phyloP scores from a whole-genome alignment of 2,329 filamentous ascomycete genomes.

The Thelonectria discophora region DNA sequence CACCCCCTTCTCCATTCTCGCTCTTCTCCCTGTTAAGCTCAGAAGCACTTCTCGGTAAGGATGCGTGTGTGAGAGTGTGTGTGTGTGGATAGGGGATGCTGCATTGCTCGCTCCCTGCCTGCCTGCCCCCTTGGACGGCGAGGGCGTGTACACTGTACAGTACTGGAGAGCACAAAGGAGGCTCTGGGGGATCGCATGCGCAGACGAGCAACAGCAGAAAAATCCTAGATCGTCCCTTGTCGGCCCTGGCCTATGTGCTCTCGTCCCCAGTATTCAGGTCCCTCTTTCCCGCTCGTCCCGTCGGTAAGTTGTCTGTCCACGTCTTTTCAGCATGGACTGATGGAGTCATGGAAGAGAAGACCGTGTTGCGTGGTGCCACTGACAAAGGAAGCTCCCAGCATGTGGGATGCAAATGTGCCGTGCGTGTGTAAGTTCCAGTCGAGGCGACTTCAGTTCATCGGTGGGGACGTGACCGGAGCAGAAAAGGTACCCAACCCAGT shows the following conservation, averaged over 20 bases:
- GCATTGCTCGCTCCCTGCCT: neutral
- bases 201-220: constrained; percentile 4
- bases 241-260: constrained; percentile 3
- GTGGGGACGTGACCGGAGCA: constrained; percentile 1
- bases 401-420: constrained; percentile 21
- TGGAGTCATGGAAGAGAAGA: constrained; percentile 23
- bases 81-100: constrained; percentile 1
- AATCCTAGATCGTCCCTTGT: constrained; percentile 20
- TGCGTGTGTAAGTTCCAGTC: constrained; percentile 9
- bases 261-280: constrained; percentile 5
- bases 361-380: constrained; percentile 35
- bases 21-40: constrained; percentile 20
- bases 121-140: neutral
- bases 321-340: constrained; percentile 20
- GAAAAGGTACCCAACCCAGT: neutral
- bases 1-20: constrained; percentile 14
- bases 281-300: constrained; percentile 29
- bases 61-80: neutral
- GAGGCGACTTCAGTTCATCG: constrained; percentile 7
- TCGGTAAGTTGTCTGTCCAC: constrained; percentile 14
- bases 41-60: constrained; percentile 9
- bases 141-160: constrained; percentile 16
- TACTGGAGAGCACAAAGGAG: neutral
- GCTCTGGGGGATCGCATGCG: neutral
- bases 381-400: constrained; percentile 28